A percentile compares a stretch with the other conserved stretches of the same genome.
Evolutionary conservation across 1,139 yeast species (phyloP).

Genomic region (Entelexis paramagnoliae): DNA sequence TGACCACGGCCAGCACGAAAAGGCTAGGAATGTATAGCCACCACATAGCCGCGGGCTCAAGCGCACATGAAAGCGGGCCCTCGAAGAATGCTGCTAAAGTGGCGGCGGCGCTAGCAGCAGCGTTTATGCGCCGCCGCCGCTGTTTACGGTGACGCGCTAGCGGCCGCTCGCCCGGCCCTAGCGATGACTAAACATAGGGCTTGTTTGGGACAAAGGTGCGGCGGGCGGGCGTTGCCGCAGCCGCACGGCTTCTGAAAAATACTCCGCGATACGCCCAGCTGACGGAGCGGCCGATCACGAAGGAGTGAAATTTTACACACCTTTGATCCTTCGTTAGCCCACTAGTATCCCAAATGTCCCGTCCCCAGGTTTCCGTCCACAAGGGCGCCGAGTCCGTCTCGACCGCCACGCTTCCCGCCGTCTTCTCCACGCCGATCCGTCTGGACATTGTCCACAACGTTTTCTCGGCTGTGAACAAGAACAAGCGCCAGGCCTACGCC

Average conservation of each 20-base stretch:
- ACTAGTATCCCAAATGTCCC: slow-evolving; percentile 40
- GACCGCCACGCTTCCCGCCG: slow-evolving; percentile 93
- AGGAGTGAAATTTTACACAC: not conserved
- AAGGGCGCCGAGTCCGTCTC: slow-evolving; percentile 79
- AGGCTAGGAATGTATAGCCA: not conserved
- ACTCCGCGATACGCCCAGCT: not conserved
- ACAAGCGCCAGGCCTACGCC: slow-evolving; percentile 99
- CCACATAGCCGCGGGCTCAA: not conserved
- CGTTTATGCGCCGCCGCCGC: too few species aligned
- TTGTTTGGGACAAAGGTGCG: not conserved
- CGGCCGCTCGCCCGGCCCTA: not conserved
- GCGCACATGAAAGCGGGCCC: not conserved
- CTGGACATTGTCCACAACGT: slow-evolving; percentile 99
- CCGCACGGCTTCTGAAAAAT: not conserved
- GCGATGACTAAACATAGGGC: slow-evolving; percentile 6
- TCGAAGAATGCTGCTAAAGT: not conserved
- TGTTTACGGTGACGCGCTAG: not conserved
- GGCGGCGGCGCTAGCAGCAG: not conserved
- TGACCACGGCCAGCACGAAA: slow-evolving; percentile 8
- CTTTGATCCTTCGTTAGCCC: not conserved
- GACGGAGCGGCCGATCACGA: slow-evolving; percentile 1
- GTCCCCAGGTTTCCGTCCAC: slow-evolving; percentile 96
- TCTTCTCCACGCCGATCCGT: slow-evolving; percentile 99
- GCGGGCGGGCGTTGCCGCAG: not conserved
- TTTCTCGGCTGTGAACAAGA: slow-evolving; percentile 97